Base-by-base conservation (phyloP, 345 rosid genomes). In the Abelmoschus esculentus region DNA sequence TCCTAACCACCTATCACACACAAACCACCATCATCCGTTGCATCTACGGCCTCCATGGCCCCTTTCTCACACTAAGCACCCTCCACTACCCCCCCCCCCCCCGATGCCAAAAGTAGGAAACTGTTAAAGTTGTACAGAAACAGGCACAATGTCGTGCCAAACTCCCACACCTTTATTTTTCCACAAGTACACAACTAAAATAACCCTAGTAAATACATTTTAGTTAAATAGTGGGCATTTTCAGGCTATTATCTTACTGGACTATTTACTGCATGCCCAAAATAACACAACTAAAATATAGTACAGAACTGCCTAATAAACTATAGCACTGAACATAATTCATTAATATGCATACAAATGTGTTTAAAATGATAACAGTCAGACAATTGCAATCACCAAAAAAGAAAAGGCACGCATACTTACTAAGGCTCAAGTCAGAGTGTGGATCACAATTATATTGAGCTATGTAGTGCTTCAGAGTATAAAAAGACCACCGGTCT, bases 401-500 rank as follows among this genome's bases (percentile, higher is more conserved):
- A 73, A 61, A 47, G 6, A 8, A 7, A 53, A n/a, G 22, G 13
- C 17, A 31, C 57, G 59, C 38, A 66, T 50, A 81, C 92, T 90
- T 78, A 88, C 98, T 83, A 65, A 87, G 83, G 86, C 96, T 92
- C 85, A 93, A 84, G 75, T 93, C 96, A 62, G 89, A 88, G 72
- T 77, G 76, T 0, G 97, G 96, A 85, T 89, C 89, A 73, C 92
- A 88, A 61, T 82, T 83, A 72, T 93, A 89, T 49, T 93, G 98
- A 66, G 90, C 92, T 28, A 77, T 66, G 71, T 91, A 93, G 75
- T 89, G 88, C 82, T 84, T 88, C 64, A 89, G 53, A 11, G 98
- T 93, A 75, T 93, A 91, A 77, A 93, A 93, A 44, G 98, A 89
- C 97, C 97, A 93, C 75, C 97, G 79, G 5, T 78, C 74, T 44